Percentiles rank a stretch among this genome's conserved stretches.
Evolutionary conservation across 2,329 filamentous ascomycete species (phyloP).

Genomic region (Curvularia eragrostidis): DNA sequence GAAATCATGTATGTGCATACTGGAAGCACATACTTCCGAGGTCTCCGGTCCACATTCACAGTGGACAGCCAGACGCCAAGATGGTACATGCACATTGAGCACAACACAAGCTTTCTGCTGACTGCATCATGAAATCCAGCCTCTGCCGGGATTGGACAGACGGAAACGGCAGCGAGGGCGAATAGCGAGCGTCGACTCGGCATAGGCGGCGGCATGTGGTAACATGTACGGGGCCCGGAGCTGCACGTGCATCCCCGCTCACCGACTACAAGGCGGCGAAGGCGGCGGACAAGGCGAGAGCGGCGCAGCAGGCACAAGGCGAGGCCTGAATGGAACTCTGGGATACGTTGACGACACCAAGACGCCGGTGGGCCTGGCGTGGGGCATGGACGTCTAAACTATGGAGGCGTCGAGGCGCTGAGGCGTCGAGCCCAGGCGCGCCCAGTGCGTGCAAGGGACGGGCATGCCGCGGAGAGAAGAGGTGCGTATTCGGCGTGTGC

Average conservation of each 20-base stretch:
- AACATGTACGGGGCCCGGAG: not conserved
- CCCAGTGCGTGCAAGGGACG: not conserved
- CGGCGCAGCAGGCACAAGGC: not conserved
- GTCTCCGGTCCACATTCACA: not conserved
- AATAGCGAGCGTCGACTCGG: not conserved
- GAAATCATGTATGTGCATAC: not conserved
- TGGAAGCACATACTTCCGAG: not conserved
- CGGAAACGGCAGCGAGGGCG: not conserved
- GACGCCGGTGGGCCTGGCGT: constrained; percentile 3
- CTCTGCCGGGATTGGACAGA: not conserved
- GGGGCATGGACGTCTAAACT: not conserved
- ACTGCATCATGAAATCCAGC: not conserved
- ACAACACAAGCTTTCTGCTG: not conserved
- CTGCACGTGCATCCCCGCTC: not conserved
- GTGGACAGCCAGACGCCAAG: not conserved
- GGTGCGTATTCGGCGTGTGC: not conserved
- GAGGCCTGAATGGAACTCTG: not conserved
- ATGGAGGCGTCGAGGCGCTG: too few relatives aligned
- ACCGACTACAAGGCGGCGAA: not conserved
- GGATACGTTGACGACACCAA: not conserved
- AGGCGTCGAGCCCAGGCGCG: not conserved
- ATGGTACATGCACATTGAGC: not conserved
- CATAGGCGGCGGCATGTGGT: not conserved
- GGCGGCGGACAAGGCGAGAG: not conserved
- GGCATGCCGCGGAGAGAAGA: constrained; percentile 6